These are phyloP conservation scores for Exsudoporus frostii DNA, from an alignment of 768 basidiomycete genomes.

Conservation along the genomic window DNA sequence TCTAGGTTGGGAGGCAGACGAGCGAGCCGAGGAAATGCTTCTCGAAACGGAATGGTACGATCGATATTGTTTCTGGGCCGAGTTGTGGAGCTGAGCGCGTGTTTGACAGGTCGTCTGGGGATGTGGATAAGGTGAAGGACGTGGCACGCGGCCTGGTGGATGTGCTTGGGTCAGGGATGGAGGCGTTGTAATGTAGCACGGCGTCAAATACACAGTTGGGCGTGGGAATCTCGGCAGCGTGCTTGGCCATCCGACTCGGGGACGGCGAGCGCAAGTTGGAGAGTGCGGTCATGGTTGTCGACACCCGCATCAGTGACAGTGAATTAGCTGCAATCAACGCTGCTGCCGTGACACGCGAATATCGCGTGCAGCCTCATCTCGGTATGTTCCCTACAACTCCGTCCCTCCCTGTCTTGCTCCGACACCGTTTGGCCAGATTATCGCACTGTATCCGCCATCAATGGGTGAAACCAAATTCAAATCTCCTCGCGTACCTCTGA, in stretches of 20 bases:
- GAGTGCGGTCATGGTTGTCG: constrained; percentile 34
- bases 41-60: constrained; percentile 82
- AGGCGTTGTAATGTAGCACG: constrained; percentile 17
- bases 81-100: constrained; percentile 27
- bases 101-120: constrained; percentile 46
- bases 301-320: constrained; percentile 64
- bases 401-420: constrained; percentile 4
- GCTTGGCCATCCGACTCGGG: constrained; percentile 4
- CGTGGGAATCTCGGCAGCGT: constrained; percentile 23
- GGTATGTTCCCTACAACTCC: constrained; percentile 43
- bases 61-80: neutral
- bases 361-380: constrained; percentile 84
- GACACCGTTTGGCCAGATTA: constrained; percentile 60
- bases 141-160: constrained; percentile 42
- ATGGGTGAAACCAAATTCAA: constrained; percentile 60
- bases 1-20: constrained; percentile 59
- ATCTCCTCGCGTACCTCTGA: constrained; percentile 2
- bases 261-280: constrained; percentile 9
- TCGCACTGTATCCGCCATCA: constrained; percentile 97
- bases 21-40: constrained; percentile 58
- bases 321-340: constrained; percentile 82
- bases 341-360: constrained; percentile 85
- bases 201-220: neutral
- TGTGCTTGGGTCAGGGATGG: constrained; percentile 34
- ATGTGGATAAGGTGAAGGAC: constrained; percentile 37